Evolutionary conservation across 1,139 yeast species (phyloP).

Genomic region (Suhomyces atakaporum): DNA sequence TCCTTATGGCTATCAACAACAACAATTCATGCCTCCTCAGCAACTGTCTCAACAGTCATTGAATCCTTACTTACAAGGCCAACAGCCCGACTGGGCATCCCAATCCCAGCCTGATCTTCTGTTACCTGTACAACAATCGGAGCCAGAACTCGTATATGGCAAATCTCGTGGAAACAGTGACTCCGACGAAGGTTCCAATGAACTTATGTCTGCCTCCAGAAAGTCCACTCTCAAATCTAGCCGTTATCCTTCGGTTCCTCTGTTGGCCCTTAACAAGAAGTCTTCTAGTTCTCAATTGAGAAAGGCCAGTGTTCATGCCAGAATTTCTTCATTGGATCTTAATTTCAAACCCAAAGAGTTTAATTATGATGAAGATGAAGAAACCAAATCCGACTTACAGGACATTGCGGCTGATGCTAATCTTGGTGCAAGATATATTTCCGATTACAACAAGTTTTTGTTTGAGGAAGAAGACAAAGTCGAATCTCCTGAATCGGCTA

Average conservation of each 20-base stretch:
- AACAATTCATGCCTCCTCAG: slow-evolving; percentile 8
- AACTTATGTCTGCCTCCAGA: slow-evolving; percentile 33
- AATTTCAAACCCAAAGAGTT: slow-evolving; percentile 27
- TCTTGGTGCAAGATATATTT: slow-evolving; percentile 28
- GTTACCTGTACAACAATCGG: slow-evolving; percentile 1
- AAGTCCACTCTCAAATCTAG: slow-evolving; percentile 37
- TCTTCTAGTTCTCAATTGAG: slow-evolving; percentile 6
- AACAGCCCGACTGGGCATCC: slow-evolving; percentile 8
- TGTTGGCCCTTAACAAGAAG: slow-evolving; percentile 14
- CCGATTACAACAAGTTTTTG: slow-evolving; percentile 37
- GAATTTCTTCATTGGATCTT: slow-evolving; percentile 30
- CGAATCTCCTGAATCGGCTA: slow-evolving; percentile 10
- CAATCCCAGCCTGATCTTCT: slow-evolving; percentile 12
- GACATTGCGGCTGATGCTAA: slow-evolving; percentile 19
- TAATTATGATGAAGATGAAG: slow-evolving; percentile 16
- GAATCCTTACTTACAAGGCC: slow-evolving; percentile 13
- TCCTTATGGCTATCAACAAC: slow-evolving; percentile 15
- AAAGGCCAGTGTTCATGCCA: slow-evolving; percentile 9
- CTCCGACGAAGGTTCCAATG: slow-evolving; percentile 18
- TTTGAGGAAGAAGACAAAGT: slow-evolving; percentile 28
- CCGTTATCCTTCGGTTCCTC: slow-evolving; percentile 43
- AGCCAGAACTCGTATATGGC: slow-evolving; percentile 1
- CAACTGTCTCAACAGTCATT: slow-evolving; percentile 9
- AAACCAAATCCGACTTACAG: slow-evolving; percentile 14
- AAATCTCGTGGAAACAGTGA: slow-evolving; percentile 8